Conservation (phyloP, 768 basidiomycete species). For the Mycena alexandri region DNA sequence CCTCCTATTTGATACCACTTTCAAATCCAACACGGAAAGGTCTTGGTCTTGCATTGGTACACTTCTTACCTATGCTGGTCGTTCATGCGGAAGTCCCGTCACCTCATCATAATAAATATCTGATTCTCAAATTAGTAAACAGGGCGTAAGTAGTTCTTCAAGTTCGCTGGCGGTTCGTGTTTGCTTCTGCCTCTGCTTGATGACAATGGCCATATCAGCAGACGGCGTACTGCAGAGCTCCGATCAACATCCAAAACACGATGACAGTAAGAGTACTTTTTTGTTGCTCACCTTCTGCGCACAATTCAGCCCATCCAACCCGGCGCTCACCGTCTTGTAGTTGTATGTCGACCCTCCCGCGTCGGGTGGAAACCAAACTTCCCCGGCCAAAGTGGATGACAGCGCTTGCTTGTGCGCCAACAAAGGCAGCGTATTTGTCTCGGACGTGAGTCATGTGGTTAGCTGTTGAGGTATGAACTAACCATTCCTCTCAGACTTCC, state of each 20-base stretch:
- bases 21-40: no score
- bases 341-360: conserved; percentile 12
- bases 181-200: no score
- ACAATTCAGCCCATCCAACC: conserved; percentile 24
- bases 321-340: conserved; percentile 21
- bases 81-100: no score
- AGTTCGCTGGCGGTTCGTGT: no score
- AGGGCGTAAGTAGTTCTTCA: no score
- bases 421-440: conserved; percentile 22
- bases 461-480: not conserved
- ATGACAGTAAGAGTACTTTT: conserved; percentile 3
- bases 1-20: no score
- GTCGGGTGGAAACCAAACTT: conserved; percentile 20
- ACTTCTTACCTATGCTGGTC: no score
- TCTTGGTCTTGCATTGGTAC: no score
- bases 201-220: conserved; percentile 12
- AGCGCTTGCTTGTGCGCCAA: conserved; percentile 19
- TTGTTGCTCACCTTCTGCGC: conserved; percentile 20
- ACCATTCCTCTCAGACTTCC: not conserved
- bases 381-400: conserved; percentile 15
- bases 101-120: no score
- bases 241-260: conserved; percentile 6
- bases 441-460: conserved; percentile 18
- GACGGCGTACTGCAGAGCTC: conserved; percentile 13
- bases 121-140: no score